Conservation (phyloP, 139 green algal genomes). For the Astrephomene gubernaculifera region DNA sequence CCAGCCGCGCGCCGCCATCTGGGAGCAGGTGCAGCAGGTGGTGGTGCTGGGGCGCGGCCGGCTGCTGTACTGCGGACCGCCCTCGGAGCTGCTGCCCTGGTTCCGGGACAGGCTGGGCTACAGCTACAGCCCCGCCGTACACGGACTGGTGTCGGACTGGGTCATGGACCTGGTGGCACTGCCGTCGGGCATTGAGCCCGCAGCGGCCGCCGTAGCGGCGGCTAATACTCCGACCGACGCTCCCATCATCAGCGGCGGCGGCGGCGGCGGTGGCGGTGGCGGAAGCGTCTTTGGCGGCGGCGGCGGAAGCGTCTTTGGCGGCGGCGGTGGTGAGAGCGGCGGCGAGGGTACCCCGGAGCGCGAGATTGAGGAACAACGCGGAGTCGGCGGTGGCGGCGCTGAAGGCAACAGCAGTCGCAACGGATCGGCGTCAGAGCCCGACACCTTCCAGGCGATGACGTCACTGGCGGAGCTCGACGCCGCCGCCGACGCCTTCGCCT, state of each 20-base stretch:
- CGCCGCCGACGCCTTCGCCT: constrained; percentile 21
- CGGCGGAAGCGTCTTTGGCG: too few relatives aligned
- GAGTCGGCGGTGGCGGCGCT: background rate
- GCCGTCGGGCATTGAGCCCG: too few relatives aligned
- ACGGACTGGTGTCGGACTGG: constrained; percentile 60
- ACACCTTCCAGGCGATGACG: background rate
- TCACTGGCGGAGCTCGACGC: constrained; percentile 7
- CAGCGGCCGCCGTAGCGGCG: background rate
- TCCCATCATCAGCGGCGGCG: too few relatives aligned
- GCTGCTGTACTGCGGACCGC: constrained; percentile 59
- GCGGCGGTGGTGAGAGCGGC: background rate
- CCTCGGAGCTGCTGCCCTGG: constrained; percentile 52
- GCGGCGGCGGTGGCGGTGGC: too few relatives aligned
- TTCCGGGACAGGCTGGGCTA: constrained; percentile 55
- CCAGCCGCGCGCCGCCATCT: constrained; percentile 70
- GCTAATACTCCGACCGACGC: too few relatives aligned
- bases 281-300: too few relatives aligned
- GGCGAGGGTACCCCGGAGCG: background rate
- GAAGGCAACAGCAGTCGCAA: background rate
- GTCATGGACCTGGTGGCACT: constrained; percentile 64
- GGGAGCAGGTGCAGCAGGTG: constrained; percentile 58
- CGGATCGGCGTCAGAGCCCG: background rate
- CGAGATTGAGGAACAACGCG: background rate
- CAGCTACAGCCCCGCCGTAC: constrained; percentile 35
- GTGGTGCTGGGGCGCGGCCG: constrained; percentile 29